Evolutionary conservation across 768 basidiomycete genomes (phyloP), one percentile per base, ranked within the genome.

Genomic region (Lentinula sp.): DNA sequence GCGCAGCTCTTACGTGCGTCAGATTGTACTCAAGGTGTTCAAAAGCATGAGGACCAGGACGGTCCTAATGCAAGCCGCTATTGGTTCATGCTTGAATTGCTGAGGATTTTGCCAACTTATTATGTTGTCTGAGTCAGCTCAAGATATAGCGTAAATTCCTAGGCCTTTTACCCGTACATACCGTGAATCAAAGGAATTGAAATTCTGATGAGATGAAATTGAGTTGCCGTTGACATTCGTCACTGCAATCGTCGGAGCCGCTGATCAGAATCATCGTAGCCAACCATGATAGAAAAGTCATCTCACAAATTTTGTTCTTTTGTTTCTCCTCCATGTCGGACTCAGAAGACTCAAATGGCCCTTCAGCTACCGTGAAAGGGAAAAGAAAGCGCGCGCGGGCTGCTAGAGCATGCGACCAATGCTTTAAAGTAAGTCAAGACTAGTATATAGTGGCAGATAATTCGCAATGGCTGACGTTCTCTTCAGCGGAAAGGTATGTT

Each of bases 21-120:
- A 52, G 60, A 69, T 10, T 54, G 63, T 50, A 15, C 21, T 56
- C 13, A 43, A 43, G 67, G 60, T 31, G 57, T 52, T 0, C 61
- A 63, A 13, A 64, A 58, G 1, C 57, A 53, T 6, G 65, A 39
- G 0, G 59, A 57, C 46, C 66, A 67, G 60, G 70, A 68, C 63
- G 62, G 52, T 57, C 66, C 49, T 61, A 64, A 59, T 67, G 61
- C 28, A 60, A 66, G 49, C 66, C 63, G 65, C 51, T 83, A 75
- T 60, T 87, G 87, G 86, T 88, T 86, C 64, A 75, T 84, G 62
- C 84, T 87, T 63, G 78, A 84, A 48, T 65, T 86, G 32, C 73
- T 75, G 32, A 74, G 79, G 61, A 77, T 78, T 16, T 69, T 85
- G 51, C 82, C 86, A 5, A 85, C 85, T 65, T 88, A 76, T 60